Percentiles rank a stretch among this genome's conserved stretches.
phyloP scores from a whole-genome alignment of 2,329 filamentous ascomycete genomes.

The Cyphellophora europaea region DNA sequence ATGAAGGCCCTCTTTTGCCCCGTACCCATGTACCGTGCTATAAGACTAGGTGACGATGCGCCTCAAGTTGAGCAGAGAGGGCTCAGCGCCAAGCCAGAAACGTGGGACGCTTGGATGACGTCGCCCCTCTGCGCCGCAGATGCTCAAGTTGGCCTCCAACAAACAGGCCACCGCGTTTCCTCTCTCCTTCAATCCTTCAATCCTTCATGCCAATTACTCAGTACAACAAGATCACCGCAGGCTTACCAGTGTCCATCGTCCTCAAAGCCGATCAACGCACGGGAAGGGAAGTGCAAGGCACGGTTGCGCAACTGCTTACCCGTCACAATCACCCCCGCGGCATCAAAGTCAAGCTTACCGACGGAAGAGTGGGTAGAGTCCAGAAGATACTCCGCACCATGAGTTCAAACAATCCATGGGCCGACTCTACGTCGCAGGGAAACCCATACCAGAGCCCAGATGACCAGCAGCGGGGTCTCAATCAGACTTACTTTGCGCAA shows the following conservation, averaged over 20 bases:
- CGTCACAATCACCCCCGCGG: constrained; percentile 66
- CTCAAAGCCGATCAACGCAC: constrained; percentile 69
- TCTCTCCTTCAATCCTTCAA: no score
- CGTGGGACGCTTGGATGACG: no score
- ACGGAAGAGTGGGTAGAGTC: constrained; percentile 65
- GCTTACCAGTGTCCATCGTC: constrained; percentile 60
- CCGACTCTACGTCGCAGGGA: constrained; percentile 7
- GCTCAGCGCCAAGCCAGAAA: no score
- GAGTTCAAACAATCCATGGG: constrained; percentile 15
- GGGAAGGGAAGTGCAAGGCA: constrained; percentile 59
- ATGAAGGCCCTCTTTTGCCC: no score
- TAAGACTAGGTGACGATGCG: no score
- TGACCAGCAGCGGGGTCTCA: not conserved
- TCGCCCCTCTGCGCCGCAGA: no score
- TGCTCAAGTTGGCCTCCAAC: no score
- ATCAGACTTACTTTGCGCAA: constrained; percentile 1
- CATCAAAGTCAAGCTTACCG: constrained; percentile 65
- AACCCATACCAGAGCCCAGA: constrained; percentile 5
- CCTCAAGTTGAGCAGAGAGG: no score
- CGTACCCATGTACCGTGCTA: no score
- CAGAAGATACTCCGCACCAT: constrained; percentile 35
- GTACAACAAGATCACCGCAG: constrained; percentile 29
- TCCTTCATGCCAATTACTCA: constrained; percentile 17
- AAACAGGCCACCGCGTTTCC: no score
- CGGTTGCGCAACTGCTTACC: constrained; percentile 60